A percentile compares a stretch with the other conserved stretches of the same genome.
Evolutionary conservation across 1,284 basidiomycete genomes (phyloP).

Genomic region (Sporisorium sorghi): DNA sequence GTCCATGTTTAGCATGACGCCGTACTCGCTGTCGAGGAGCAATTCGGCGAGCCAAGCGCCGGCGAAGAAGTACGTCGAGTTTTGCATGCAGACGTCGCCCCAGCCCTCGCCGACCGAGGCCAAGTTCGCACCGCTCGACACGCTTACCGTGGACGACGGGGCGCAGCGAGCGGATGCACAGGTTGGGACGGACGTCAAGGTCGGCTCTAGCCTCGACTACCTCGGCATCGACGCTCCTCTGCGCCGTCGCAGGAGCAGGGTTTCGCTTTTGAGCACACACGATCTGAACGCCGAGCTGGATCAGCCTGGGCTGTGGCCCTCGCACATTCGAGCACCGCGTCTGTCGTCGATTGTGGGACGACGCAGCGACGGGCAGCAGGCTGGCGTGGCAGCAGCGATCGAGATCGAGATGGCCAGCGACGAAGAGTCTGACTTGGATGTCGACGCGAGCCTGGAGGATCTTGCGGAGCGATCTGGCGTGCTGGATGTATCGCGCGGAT

Average conservation of each 20-base stretch:
- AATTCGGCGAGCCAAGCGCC: conserved; percentile 5
- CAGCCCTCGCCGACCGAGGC: conserved; percentile 82
- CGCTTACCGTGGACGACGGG: conserved; percentile 19
- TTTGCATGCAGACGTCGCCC: conserved; percentile 58
- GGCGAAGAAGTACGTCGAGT: conserved; percentile 46
- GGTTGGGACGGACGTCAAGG: conserved; percentile 69
- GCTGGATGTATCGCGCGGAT: conserved; percentile 35
- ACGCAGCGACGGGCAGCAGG: conserved; percentile 4
- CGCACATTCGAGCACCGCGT: conserved; percentile 39
- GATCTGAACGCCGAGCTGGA: conserved; percentile 26
- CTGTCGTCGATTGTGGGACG: conserved; percentile 23
- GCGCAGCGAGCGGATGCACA: conserved; percentile 58
- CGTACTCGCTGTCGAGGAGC: conserved; percentile 11
- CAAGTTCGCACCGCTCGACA: conserved; percentile 71
- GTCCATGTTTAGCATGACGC: conserved; percentile 1
- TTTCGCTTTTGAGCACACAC: conserved; percentile 22
- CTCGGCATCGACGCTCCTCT: conserved; percentile 72
- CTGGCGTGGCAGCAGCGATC: neutral
- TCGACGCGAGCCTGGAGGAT: conserved; percentile 35
- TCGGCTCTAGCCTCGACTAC: conserved; percentile 45
- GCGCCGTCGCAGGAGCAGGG: conserved; percentile 23
- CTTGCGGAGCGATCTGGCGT: conserved; percentile 51
- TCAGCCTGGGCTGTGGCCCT: conserved; percentile 39
- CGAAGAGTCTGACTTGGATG: conserved; percentile 54
- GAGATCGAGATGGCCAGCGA: conserved; percentile 17